Percentiles rank a stretch among this genome's conserved stretches.
These are phyloP conservation scores for Paraconiothyrium sp. DNA, from an alignment of 2,329 filamentous ascomycete genomes.

Conservation along the genomic window DNA sequence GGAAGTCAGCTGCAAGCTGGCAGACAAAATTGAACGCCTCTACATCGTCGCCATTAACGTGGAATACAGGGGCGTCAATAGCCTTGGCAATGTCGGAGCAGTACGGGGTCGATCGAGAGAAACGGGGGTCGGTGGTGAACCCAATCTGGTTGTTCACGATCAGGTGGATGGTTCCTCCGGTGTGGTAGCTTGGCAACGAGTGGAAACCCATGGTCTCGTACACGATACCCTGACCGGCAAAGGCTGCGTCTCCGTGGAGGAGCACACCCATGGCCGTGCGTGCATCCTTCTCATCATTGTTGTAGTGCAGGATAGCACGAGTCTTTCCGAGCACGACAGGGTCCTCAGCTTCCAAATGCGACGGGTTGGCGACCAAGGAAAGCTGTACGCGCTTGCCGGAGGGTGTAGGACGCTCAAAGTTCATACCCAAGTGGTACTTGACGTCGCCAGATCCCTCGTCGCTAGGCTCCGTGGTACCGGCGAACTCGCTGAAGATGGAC, in stretches of 20 bases:
- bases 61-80: conserved; percentile 97
- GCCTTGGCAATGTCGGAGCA: conserved; percentile 99
- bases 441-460: conserved; percentile 98
- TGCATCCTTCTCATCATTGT: conserved; percentile 92
- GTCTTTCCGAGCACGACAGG: conserved; percentile 98
- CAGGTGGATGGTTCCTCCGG: conserved; percentile 94
- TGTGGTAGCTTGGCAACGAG: conserved; percentile 93
- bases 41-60: conserved; percentile 98
- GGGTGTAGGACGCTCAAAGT: conserved; percentile 97
- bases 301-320: conserved; percentile 97
- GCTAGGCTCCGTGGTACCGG: conserved; percentile 83
- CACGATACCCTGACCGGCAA: conserved; percentile 95
- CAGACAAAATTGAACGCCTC: conserved; percentile 99
- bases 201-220: conserved; percentile 99
- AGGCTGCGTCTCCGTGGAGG: conserved; percentile 95
- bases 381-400: conserved; percentile 99
- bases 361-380: conserved; percentile 97
- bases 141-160: conserved; percentile 99
- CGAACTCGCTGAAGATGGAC: conserved; percentile 99
- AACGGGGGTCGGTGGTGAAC: conserved; percentile 98
- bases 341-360: conserved; percentile 97
- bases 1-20: conserved; percentile 96
- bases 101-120: conserved; percentile 96
- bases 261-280: conserved; percentile 93
- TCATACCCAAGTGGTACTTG: conserved; percentile 99